Conservation (phyloP, 2,329 filamentous ascomycete species). For the Clarireedia hainanense region DNA sequence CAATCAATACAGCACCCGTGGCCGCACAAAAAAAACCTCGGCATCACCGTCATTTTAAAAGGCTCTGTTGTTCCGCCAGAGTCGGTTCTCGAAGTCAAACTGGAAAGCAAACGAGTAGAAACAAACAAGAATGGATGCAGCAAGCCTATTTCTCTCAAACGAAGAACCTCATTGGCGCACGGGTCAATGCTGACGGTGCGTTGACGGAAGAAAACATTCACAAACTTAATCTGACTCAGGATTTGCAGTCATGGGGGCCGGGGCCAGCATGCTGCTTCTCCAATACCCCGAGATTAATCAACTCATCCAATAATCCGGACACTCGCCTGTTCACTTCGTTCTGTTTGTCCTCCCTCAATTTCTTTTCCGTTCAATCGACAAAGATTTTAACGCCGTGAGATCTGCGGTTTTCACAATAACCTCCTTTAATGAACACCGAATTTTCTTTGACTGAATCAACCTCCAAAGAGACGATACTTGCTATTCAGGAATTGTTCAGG, state of each 20-base stretch:
- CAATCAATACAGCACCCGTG: background rate
- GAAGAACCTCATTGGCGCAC: constrained; percentile 14
- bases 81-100: constrained; percentile 21
- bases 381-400: too few relatives aligned
- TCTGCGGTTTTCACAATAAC: too few relatives aligned
- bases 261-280: background rate
- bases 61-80: constrained; percentile 13
- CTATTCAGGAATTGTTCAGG: too few relatives aligned
- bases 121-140: constrained; percentile 9
- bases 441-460: too few relatives aligned
- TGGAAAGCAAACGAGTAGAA: background rate
- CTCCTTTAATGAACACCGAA: too few relatives aligned
- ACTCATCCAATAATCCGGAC: too few relatives aligned
- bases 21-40: background rate
- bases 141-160: constrained; percentile 24
- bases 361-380: too few relatives aligned
- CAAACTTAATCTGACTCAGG: background rate
- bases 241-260: constrained; percentile 11
- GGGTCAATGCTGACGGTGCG: constrained; percentile 13
- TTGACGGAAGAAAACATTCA: constrained; percentile 9
- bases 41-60: constrained; percentile 11
- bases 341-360: too few relatives aligned
- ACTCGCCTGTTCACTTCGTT: too few relatives aligned
- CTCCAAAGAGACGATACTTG: too few relatives aligned
- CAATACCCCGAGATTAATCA: too few relatives aligned